Evolutionary conservation across 2,329 filamentous ascomycete genomes (phyloP), one percentile per base, ranked within the genome.

Genomic region (Xylariaceae sp.): DNA sequence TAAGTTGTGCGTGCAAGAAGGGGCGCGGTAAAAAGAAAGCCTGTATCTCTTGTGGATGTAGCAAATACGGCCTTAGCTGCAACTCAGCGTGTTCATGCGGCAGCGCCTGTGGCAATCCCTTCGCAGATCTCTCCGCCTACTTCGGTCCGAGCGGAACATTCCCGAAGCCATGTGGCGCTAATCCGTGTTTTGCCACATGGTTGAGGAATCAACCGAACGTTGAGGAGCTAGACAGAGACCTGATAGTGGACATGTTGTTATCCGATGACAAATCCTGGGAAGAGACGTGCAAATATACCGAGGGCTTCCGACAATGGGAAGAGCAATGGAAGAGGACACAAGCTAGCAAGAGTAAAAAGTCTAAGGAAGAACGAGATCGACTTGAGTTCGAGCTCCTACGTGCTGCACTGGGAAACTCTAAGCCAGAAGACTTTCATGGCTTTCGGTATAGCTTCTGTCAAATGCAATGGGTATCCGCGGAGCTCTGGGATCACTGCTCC

Each of bases 231-330:
- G 67, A 70, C 43, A 57, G 62, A 19, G 68, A 70, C 12, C 54
- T 70, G 26, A 69, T 70, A 67, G 65, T 70, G 27, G 68, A 70
- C 48, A 68, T 70, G 61, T 54, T 70, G 37, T 55, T 69, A 26
- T 65, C 68, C 37, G 68, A 70, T 42, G 68, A 70, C 34, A 63
- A 64, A 26, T 69, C 68, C 34, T 70, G 67, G 67, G 60, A 63
- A 9, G 58, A 54, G 32, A 67, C 68, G 42, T 60, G 64, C 26
- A 59, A 60, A 31, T 63, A 67, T 29, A 64, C 56, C 6, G 64
- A 65, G 9, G 47, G 63, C 12, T 69, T 70, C 53, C 63, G 59
- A 48, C 61, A 62, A 26, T 70, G 68, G 68, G 67, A 70, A 42
- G 63, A 65, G 2, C 59, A 53, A 34, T 70, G 68, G 68, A 64